Conservation (phyloP, 768 basidiomycete species). For the Phaeotremella fagi region DNA sequence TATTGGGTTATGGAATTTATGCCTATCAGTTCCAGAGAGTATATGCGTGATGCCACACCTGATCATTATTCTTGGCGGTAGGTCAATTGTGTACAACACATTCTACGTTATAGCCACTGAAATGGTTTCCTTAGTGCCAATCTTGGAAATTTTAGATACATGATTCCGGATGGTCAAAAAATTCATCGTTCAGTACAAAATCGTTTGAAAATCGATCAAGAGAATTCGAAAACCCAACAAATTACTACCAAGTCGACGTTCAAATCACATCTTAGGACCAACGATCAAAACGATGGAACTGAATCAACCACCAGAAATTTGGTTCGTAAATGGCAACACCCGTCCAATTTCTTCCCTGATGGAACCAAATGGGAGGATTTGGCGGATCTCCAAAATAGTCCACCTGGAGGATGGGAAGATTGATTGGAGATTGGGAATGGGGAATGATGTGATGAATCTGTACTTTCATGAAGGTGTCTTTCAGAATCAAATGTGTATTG, state of each 20-base stretch:
- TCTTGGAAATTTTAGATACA: not conserved
- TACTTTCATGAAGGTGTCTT: too few relatives aligned
- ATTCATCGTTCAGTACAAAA: conserved; percentile 21
- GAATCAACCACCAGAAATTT: too few relatives aligned
- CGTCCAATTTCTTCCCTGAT: not conserved
- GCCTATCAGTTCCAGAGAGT: conserved; percentile 19
- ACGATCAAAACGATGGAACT: too few relatives aligned
- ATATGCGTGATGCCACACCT: conserved; percentile 4
- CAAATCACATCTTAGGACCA: too few relatives aligned
- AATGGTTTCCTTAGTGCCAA: not conserved
- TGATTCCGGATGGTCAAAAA: conserved; percentile 7
- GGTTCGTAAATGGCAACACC: not conserved
- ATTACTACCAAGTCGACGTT: too few relatives aligned
- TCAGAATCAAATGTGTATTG: too few relatives aligned
- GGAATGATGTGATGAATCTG: too few relatives aligned
- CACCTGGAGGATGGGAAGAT: not conserved
- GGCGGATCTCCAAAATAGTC: not conserved
- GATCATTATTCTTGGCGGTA: conserved; percentile 12
- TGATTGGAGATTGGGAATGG: not conserved
- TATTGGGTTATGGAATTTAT: conserved; percentile 19
- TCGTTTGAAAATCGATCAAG: conserved; percentile 4
- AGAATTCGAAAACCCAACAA: not conserved
- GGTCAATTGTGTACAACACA: not conserved
- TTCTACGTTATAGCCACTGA: not conserved
- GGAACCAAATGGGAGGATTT: not conserved